A percentile compares a stretch with the other conserved stretches of the same genome.
phyloP scores from a whole-genome alignment of 164 flowering plant species.

The Magnolia changhungtana region DNA sequence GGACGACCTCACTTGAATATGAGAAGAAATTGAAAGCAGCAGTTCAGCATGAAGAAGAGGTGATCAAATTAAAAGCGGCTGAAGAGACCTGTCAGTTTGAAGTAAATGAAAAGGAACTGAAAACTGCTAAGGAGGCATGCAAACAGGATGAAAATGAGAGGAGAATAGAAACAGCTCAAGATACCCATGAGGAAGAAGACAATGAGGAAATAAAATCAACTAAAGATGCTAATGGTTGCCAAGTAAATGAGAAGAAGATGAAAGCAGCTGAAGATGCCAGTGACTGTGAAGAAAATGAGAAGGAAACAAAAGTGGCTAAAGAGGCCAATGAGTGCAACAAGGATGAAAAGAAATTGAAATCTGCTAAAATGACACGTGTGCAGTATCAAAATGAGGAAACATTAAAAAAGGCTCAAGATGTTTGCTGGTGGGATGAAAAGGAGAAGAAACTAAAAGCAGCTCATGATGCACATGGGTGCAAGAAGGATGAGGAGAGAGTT shows the following conservation, averaged over 20 bases:
- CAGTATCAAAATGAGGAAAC: slow-evolving; percentile 18
- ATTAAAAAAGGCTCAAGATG: slow-evolving; percentile 9
- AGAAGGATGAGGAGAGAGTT: not conserved
- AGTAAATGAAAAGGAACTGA: slow-evolving; percentile 16
- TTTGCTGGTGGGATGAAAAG: not conserved
- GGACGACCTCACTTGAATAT: not conserved
- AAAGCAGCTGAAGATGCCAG: not conserved
- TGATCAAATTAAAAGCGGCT: slow-evolving; percentile 16
- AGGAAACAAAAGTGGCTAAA: slow-evolving; percentile 15
- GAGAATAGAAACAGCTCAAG: not conserved
- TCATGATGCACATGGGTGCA: not conserved
- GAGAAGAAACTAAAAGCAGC: slow-evolving; percentile 2
- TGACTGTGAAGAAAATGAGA: slow-evolving; percentile 16
- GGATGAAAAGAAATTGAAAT: slow-evolving; percentile 2
- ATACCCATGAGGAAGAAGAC: slow-evolving; percentile 5
- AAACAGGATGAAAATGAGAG: not conserved
- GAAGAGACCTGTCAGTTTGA: slow-evolving; percentile 7
- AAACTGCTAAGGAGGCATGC: slow-evolving; percentile 10
- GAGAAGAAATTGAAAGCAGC: slow-evolving; percentile 18
- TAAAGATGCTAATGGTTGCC: slow-evolving; percentile 4
- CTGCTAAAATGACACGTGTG: slow-evolving; percentile 3
- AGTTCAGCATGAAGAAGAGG: slow-evolving; percentile 13
- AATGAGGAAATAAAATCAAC: slow-evolving; percentile 21
- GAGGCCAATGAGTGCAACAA: slow-evolving; percentile 9
- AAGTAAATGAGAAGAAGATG: not conserved